These are phyloP conservation scores for Verruconis gallopava DNA, from an alignment of 2,329 filamentous ascomycete species.

Conservation along the genomic window DNA sequence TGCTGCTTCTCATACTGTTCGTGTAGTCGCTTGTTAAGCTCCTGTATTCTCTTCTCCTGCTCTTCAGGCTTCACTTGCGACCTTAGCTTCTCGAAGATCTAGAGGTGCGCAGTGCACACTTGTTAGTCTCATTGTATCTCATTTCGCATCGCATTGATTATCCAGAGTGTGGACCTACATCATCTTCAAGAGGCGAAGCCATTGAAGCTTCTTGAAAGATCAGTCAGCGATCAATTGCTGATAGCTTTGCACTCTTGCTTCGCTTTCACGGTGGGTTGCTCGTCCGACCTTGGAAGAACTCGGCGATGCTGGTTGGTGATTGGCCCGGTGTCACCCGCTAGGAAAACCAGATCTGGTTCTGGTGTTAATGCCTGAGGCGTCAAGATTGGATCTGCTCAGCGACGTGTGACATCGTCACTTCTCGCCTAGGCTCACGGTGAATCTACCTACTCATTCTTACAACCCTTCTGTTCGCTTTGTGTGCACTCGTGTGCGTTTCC, in stretches of 20 bases:
- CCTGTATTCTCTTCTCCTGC: slow-evolving; percentile 45
- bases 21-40: slow-evolving; percentile 45
- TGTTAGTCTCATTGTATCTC: slow-evolving; percentile 5
- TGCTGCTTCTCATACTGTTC: slow-evolving; percentile 50
- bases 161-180: slow-evolving; percentile 32
- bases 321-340: neutral
- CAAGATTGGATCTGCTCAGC: no score
- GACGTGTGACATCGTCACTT: slow-evolving; percentile 1
- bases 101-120: slow-evolving; percentile 14
- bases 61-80: slow-evolving; percentile 46
- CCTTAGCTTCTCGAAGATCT: slow-evolving; percentile 49
- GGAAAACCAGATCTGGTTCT: no score
- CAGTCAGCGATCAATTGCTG: no score
- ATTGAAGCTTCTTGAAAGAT: slow-evolving; percentile 20
- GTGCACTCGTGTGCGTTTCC: no score
- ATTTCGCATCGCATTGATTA: slow-evolving; percentile 16
- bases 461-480: no score
- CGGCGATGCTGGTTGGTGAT: neutral
- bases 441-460: neutral
- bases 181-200: slow-evolving; percentile 32
- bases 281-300: no score
- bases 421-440: neutral
- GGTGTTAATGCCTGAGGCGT: no score
- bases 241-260: no score
- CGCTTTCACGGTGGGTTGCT: no score